Evolutionary conservation across 108 stramenopile genomes (phyloP).

Genomic region (Aureococcus anophagefferens): DNA sequence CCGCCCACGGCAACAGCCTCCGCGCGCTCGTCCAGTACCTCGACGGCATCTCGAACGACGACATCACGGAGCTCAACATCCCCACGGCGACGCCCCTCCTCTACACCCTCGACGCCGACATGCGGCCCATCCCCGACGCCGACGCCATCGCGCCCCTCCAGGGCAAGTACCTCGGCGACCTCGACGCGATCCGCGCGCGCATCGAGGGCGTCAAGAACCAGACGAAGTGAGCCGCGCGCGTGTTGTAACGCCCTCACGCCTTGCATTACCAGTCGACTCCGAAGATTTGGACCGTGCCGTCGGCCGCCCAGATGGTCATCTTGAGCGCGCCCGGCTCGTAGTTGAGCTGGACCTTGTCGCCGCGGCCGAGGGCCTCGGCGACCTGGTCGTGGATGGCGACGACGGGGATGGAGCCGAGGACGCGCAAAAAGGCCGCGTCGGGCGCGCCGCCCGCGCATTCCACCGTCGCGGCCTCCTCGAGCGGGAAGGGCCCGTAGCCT

Average conservation of each 20-base stretch:
- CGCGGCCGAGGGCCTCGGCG: background rate
- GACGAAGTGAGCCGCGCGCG: constrained; percentile 77
- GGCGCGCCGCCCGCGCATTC: too few relatives aligned
- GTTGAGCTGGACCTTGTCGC: background rate
- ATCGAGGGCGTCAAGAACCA: constrained; percentile 95
- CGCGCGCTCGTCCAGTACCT: constrained; percentile 82
- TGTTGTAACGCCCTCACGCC: too few relatives aligned
- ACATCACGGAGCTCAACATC: constrained; percentile 75
- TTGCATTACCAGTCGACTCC: background rate
- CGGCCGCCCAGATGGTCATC: background rate
- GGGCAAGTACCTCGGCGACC: constrained; percentile 91
- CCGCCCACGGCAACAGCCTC: constrained; percentile 83
- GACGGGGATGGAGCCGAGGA: constrained; percentile 20
- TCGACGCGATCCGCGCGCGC: constrained; percentile 80
- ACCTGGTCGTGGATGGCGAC: background rate
- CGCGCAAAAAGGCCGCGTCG: constrained; percentile 13
- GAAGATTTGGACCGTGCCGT: background rate
- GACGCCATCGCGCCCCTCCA: constrained; percentile 75
- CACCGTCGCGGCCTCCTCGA: constrained; percentile 9
- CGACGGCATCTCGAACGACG: constrained; percentile 63
- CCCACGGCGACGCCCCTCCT: constrained; percentile 79
- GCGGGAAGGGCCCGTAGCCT: constrained; percentile 19
- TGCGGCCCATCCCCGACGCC: constrained; percentile 60
- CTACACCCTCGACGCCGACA: constrained; percentile 73
- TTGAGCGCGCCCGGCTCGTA: background rate